These are phyloP conservation scores for Cladophialophora psammophila DNA, from an alignment of 2,329 filamentous ascomycete genomes.

Conservation along the genomic window DNA sequence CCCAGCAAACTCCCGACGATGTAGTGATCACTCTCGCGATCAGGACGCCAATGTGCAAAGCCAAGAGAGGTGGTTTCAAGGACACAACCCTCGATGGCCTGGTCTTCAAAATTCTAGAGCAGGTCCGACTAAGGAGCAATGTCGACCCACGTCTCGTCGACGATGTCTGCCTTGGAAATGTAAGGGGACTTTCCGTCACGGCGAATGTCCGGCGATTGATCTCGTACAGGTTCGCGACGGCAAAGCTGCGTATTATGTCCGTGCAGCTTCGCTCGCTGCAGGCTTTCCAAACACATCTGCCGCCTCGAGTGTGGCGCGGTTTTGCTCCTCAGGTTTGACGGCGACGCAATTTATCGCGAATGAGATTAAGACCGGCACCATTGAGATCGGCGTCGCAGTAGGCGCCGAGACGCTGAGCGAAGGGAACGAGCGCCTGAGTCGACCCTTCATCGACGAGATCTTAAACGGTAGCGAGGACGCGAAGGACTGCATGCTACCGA, in stretches of 20 bases:
- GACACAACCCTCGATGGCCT: conserved; percentile 90
- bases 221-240: conserved; percentile 71
- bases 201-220: not conserved
- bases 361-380: conserved; percentile 78
- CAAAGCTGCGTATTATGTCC: conserved; percentile 88
- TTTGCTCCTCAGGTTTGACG: conserved; percentile 96
- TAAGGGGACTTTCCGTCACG: conserved; percentile 53
- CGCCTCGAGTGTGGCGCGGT: conserved; percentile 86
- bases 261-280: conserved; percentile 85
- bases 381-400: conserved; percentile 85
- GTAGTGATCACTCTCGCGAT: conserved; percentile 93
- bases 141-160: conserved; percentile 82
- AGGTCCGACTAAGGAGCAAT: conserved; percentile 73
- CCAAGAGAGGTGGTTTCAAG: conserved; percentile 90
- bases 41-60: conserved; percentile 88
- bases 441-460: conserved; percentile 78
- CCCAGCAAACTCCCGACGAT: conserved; percentile 92
- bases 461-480: conserved; percentile 74
- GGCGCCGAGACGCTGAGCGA: conserved; percentile 84
- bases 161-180: conserved; percentile 92
- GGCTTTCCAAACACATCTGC: conserved; percentile 91
- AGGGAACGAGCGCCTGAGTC: conserved; percentile 65
- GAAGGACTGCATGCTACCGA: conserved; percentile 86
- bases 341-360: conserved; percentile 94
- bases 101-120: conserved; percentile 80